phyloP scores from a whole-genome alignment of 2,329 filamentous ascomycete species.

The Gnomoniopsis smithogilvyi region DNA sequence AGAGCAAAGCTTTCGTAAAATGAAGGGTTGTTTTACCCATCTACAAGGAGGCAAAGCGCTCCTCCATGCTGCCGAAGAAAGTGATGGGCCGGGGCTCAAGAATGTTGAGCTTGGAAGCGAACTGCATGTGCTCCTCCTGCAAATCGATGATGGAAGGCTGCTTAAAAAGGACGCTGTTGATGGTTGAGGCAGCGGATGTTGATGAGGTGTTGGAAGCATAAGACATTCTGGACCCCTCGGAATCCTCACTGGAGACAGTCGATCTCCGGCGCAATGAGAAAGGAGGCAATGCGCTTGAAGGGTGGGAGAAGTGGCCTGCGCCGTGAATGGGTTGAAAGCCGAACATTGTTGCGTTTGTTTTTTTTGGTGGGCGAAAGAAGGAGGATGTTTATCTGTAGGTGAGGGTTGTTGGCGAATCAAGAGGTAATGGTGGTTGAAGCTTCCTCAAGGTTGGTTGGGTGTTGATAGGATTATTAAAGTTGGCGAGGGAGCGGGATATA shows the following conservation, averaged over 20 bases:
- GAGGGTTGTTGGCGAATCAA: neutral
- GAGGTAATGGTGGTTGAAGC: neutral
- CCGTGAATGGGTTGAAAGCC: conserved; percentile 48
- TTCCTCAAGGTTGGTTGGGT: neutral
- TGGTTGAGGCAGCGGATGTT: conserved; percentile 43
- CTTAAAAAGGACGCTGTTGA: conserved; percentile 58
- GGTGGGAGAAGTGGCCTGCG: conserved; percentile 42
- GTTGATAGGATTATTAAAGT: conserved; percentile 4
- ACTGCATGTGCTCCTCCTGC: conserved; percentile 54
- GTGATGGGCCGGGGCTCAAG: conserved; percentile 61
- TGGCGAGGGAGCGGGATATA: neutral
- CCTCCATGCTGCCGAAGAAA: conserved; percentile 62
- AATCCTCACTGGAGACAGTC: conserved; percentile 40
- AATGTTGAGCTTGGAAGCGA: conserved; percentile 50
- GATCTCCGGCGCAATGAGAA: conserved; percentile 49
- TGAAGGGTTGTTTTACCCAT: neutral
- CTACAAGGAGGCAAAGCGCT: conserved; percentile 48
- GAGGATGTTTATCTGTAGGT: conserved; percentile 7
- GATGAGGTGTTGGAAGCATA: conserved; percentile 43
- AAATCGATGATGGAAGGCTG: conserved; percentile 55
- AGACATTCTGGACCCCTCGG: conserved; percentile 36
- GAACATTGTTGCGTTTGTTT: conserved; percentile 37
- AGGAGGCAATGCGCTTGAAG: conserved; percentile 5
- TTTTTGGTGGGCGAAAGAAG: neutral
- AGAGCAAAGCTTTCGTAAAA: no score